Conservation (phyloP, 1,284 basidiomycete species). For the Malassezia brasiliensis region DNA sequence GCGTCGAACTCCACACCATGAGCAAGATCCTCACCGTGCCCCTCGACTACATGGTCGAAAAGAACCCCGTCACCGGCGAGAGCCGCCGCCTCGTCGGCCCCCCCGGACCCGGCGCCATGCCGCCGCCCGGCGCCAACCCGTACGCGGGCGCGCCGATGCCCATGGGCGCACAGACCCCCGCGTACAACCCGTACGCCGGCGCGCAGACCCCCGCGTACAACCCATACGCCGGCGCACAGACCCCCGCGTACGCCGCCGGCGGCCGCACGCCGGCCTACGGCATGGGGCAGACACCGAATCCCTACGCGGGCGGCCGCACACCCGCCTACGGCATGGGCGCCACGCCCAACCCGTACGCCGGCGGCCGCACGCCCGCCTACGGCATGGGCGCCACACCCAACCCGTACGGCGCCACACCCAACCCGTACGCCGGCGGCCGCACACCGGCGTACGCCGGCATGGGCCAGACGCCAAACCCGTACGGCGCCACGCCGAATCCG, state of each 20-base stretch:
- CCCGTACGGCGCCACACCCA: constrained; percentile 13
- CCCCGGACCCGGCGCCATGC: constrained; percentile 4
- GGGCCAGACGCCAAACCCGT: constrained; percentile 12
- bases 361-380: constrained; percentile 26
- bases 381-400: constrained; percentile 7
- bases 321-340: constrained; percentile 6
- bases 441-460: constrained; percentile 1
- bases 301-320: constrained; percentile 8
- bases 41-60: constrained; percentile 66
- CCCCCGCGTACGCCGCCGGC: constrained; percentile 20
- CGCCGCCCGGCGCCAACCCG: constrained; percentile 15
- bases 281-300: constrained; percentile 12
- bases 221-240: constrained; percentile 23
- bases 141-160: constrained; percentile 14
- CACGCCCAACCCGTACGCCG: constrained; percentile 14
- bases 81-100: constrained; percentile 22
- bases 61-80: constrained; percentile 51
- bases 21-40: constrained; percentile 83
- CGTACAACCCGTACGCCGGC: constrained; percentile 29
- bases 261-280: constrained; percentile 4
- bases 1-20: constrained; percentile 82
- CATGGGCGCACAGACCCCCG: constrained; percentile 32
- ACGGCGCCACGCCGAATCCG: constrained; percentile 14
- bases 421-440: constrained; percentile 14
- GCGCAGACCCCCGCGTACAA: constrained; percentile 36